These are phyloP conservation scores for Stentor coeruleus DNA, from an alignment of 73 alveolate genomes.

Conservation along the genomic window DNA sequence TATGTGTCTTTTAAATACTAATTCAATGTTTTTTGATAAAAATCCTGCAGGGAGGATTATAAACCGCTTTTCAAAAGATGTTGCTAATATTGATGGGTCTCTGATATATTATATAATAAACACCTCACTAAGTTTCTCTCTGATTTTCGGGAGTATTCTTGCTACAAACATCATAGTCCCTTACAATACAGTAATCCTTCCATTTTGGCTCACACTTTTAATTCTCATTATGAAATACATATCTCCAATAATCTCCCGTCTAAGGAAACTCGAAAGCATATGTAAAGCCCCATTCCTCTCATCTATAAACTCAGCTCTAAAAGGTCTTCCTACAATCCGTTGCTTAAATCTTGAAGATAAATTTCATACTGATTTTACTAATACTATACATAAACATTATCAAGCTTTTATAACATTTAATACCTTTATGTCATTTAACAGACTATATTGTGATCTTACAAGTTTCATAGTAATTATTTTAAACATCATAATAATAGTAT, in stretches of 20 bases:
- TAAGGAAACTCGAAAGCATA: neutral
- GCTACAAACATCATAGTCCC: neutral
- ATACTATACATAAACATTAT: no score
- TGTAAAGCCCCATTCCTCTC: neutral
- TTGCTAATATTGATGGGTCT: neutral
- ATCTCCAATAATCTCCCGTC: neutral
- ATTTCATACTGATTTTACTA: neutral
- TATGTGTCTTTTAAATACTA: neutral
- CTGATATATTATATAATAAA: neutral
- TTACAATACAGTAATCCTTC: neutral
- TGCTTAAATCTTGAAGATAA: neutral
- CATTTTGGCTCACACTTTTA: neutral
- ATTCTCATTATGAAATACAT: no score
- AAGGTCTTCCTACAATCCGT: neutral
- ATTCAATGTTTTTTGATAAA: slow-evolving; percentile 36
- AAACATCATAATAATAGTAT: neutral
- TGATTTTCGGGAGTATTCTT: neutral
- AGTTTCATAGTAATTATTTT: neutral
- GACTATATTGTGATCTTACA: neutral
- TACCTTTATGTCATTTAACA: neutral
- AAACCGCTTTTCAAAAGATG: slow-evolving; percentile 44
- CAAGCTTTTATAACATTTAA: neutral
- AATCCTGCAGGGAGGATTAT: slow-evolving; percentile 52
- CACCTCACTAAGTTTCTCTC: neutral
- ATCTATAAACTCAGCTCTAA: neutral